Evolutionary conservation across 2,329 filamentous ascomycete species (phyloP), one percentile per base, ranked within the genome.

Genomic region (Colletotrichum sp.): DNA sequence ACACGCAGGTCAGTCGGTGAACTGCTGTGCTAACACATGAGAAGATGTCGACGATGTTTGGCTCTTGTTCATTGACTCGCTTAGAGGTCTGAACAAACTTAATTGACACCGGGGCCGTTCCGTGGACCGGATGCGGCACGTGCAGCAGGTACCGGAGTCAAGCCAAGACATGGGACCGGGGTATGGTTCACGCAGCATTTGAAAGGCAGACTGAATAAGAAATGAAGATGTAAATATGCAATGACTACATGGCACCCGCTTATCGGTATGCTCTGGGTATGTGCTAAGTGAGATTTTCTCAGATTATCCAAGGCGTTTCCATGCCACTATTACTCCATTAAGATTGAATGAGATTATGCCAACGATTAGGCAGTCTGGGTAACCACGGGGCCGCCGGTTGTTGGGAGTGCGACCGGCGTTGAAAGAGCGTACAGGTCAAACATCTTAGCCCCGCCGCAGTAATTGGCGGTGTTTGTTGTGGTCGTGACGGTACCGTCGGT

Each of bases 401-500:
- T 80, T 6, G 79, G 79, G 64, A 79, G 79, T 12, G 57, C 72
- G 8, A 78, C 77, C 2, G 71, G 69, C 6, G 77, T 77, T 28
- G 68, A 66, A 18, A 79, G 34, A 6, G 78, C 82, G 75, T 84
- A 84, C 26, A 85, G 66, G 78, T 85, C 82, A 75, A 84, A 83
- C 82, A 82, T 81, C 65, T 81, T 81, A 2, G 79, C 68, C 0
- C 79, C 84, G 32, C 84, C 83, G 69, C 84, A 85, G 30, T 72
- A 82, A 52, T 80, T 78, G 12, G 72, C 81, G 13, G 79, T 79
- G 55, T 79, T 80, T 8, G 81, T 80, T 49, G 82, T 82, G 10
- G 74, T 75, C 2, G 74, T 62, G 28, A 75, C 72, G 7, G 63
- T 75, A 10, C 79, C 79, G n/a, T 77, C 67, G 7, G 77, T 78